Evolutionary conservation across 306 rosid genomes (phyloP).

Genomic region (Clitoria ternatea): DNA sequence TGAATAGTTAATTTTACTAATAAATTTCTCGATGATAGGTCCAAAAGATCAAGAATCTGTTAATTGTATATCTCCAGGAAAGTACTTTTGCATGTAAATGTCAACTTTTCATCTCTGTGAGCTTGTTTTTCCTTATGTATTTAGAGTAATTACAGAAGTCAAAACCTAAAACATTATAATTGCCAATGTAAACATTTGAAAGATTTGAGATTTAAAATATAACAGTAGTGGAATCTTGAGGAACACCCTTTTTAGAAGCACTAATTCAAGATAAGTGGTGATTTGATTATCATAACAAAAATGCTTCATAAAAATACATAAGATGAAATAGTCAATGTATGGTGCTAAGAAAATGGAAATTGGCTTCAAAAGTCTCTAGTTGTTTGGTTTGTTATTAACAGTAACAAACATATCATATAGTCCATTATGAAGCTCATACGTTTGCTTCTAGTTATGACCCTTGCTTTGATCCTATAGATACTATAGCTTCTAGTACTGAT

Average conservation of each 20-base stretch:
- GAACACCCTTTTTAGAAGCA: neutral
- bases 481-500: too few species aligned
- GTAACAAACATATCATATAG: too few species aligned
- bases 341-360: neutral
- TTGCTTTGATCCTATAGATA: too few species aligned
- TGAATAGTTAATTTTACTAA: conserved; percentile 49
- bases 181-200: neutral
- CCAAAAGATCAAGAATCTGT: conserved; percentile 95
- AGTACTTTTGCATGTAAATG: conserved; percentile 83
- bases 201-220: neutral
- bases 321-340: neutral
- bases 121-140: conserved; percentile 76
- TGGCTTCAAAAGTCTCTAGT: too few species aligned
- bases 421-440: too few species aligned
- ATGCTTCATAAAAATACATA: neutral
- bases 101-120: conserved; percentile 83
- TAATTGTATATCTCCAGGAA: conserved; percentile 95
- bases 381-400: too few species aligned
- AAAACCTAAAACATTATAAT: neutral
- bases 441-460: too few species aligned
- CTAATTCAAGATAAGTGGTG: neutral
- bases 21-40: conserved; percentile 78
- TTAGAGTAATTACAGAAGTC: neutral
- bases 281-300: neutral
- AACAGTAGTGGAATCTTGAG: neutral